Percentiles rank a stretch among this genome's conserved stretches.
phyloP scores from a whole-genome alignment of 2,329 filamentous ascomycete genomes.

The Aspergillus novofumigatus region DNA sequence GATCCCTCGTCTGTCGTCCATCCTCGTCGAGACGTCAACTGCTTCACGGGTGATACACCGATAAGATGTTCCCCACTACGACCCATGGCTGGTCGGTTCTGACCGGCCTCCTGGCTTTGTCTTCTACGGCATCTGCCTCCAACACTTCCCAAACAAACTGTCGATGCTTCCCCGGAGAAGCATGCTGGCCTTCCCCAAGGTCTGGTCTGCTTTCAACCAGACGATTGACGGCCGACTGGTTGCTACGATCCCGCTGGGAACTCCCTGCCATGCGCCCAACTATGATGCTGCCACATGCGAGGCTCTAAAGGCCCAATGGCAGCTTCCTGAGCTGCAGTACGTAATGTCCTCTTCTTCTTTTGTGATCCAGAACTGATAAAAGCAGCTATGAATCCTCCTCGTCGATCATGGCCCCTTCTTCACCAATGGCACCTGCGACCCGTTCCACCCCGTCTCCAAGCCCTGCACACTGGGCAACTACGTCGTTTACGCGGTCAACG shows the following conservation, averaged over 20 bases:
- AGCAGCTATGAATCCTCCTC: conserved; percentile 56
- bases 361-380: background rate
- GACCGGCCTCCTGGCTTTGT: conserved; percentile 2
- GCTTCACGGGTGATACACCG: too few relatives aligned
- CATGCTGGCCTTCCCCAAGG: conserved; percentile 48
- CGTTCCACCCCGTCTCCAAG: conserved; percentile 32
- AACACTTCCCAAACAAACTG: conserved; percentile 24
- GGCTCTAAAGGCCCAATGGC: conserved; percentile 43
- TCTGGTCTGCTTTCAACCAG: conserved; percentile 51
- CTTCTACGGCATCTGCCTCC: background rate
- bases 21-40: background rate
- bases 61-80: background rate
- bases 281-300: conserved; percentile 46
- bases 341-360: background rate
- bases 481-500: conserved; percentile 35
- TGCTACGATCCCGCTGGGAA: conserved; percentile 50
- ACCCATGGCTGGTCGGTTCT: background rate
- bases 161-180: conserved; percentile 51
- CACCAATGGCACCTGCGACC: conserved; percentile 40
- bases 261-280: conserved; percentile 49
- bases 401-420: conserved; percentile 38
- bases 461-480: conserved; percentile 28
- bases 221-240: conserved; percentile 51
- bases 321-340: conserved; percentile 44
- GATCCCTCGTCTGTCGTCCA: too few relatives aligned